Evolutionary conservation across 1,284 basidiomycete species (phyloP).

Genomic region (Bjerkandera adusta): DNA sequence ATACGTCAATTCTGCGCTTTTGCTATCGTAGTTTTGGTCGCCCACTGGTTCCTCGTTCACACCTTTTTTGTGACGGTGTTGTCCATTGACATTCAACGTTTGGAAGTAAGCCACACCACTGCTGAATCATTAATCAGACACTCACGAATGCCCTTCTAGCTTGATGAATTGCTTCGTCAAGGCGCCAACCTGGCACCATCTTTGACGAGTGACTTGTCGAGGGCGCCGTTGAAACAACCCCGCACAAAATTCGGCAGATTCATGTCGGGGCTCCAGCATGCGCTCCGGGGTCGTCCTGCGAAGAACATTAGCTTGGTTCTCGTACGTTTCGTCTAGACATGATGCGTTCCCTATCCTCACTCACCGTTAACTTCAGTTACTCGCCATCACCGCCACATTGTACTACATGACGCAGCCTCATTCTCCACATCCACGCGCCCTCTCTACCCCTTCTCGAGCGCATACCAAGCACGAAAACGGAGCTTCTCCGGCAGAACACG

Average conservation of each 20-base stretch:
- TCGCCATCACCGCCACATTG: conserved; percentile 69
- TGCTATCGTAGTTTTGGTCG: conserved; percentile 90
- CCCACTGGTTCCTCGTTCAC: conserved; percentile 94
- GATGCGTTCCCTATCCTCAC: no score
- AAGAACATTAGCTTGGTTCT: conserved; percentile 81
- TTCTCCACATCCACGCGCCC: no score
- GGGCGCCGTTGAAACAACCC: conserved; percentile 33
- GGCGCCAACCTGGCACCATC: conserved; percentile 49
- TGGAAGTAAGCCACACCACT: conserved; percentile 56
- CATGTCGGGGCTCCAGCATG: conserved; percentile 40
- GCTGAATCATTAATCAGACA: conserved; percentile 2
- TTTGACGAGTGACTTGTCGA: conserved; percentile 28
- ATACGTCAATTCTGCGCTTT: conserved; percentile 94
- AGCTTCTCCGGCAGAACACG: conserved; percentile 51
- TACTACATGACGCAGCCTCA: conserved; percentile 65
- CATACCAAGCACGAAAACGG: no score
- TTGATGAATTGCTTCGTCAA: conserved; percentile 77
- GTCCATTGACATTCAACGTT: conserved; percentile 86
- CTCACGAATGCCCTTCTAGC: conserved; percentile 37
- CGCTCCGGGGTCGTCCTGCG: conserved; percentile 70
- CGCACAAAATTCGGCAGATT: conserved; percentile 45
- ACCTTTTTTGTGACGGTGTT: conserved; percentile 91
- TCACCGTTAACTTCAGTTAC: conserved; percentile 44
- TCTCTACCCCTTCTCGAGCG: no score
- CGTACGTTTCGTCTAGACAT: conserved; percentile 38